Evolutionary conservation across 768 basidiomycete genomes (phyloP).

Genomic region (Tulasnella sp.): DNA sequence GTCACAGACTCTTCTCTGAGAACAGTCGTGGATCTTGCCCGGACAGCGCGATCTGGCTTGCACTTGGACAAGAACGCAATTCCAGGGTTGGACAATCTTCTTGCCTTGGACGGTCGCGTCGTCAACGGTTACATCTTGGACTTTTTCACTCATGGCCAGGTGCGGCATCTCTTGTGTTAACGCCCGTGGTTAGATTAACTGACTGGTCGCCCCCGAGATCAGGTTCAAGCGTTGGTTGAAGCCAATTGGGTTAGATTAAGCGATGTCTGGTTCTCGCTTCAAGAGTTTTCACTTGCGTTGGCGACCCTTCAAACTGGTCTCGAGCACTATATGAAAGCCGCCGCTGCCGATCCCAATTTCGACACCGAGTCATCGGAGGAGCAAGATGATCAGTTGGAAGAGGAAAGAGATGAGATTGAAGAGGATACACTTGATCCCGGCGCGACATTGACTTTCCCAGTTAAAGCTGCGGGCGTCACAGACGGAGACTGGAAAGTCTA

Average conservation of each 20-base stretch:
- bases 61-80: conserved; percentile 57
- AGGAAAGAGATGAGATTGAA: conserved; percentile 26
- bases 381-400: conserved; percentile 31
- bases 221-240: conserved; percentile 3
- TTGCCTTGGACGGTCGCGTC: conserved; percentile 28
- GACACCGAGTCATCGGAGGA: conserved; percentile 33
- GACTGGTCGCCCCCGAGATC: background rate
- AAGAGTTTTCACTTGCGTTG: conserved; percentile 55
- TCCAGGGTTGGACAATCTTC: conserved; percentile 44
- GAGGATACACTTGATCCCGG: background rate
- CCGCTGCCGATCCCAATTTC: conserved; percentile 30
- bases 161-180: conserved; percentile 20
- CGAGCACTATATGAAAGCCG: conserved; percentile 44
- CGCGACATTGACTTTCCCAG: background rate
- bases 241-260: conserved; percentile 40
- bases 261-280: conserved; percentile 60
- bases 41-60: conserved; percentile 51
- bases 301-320: conserved; percentile 49
- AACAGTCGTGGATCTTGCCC: conserved; percentile 50
- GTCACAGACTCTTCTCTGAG: conserved; percentile 51
- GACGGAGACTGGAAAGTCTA: conserved; percentile 56
- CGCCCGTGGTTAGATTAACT: background rate
- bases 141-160: conserved; percentile 64
- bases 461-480: conserved; percentile 31
- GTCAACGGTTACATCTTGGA: conserved; percentile 66